Percentiles rank a stretch among this genome's conserved stretches.
Conservation (phyloP, 768 basidiomycete species). For the Lactarius quietus region DNA sequence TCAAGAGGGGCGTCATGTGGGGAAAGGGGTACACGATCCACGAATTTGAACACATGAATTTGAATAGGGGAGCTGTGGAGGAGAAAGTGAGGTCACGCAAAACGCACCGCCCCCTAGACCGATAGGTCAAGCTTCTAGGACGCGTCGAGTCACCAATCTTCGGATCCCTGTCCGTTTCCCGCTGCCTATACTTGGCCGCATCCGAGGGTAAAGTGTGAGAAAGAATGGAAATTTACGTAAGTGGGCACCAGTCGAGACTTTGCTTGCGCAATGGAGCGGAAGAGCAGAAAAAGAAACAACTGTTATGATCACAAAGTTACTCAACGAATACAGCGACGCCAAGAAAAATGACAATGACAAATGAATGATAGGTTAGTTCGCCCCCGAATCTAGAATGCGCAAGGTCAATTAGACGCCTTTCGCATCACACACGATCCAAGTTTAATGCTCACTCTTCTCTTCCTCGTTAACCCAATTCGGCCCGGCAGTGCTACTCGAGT, state of each 20-base stretch:
- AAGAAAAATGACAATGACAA: background rate
- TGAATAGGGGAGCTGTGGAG: slow-evolving; percentile 5
- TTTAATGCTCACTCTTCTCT: background rate
- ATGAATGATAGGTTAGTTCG: slow-evolving; percentile 5
- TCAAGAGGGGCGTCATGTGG: slow-evolving; percentile 7
- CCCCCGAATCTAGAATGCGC: background rate
- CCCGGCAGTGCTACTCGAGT: background rate
- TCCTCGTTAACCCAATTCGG: background rate
- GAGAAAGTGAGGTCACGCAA: background rate
- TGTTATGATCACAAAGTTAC: background rate
- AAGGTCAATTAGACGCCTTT: background rate
- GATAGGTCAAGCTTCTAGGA: background rate
- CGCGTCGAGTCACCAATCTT: slow-evolving; percentile 3
- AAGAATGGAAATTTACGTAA: slow-evolving; percentile 1
- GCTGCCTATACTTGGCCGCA: background rate
- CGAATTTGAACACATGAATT: background rate
- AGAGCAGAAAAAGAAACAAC: background rate
- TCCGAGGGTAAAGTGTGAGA: background rate
- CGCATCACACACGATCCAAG: background rate
- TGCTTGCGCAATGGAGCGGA: background rate
- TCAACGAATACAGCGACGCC: slow-evolving; percentile 1
- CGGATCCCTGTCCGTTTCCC: background rate
- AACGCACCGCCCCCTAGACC: background rate
- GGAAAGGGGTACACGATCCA: slow-evolving; percentile 4
- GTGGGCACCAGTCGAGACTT: too few relatives aligned